Evolutionary conservation across 176 grass and related monocot species (phyloP).

Genomic region (Oryza rufipogon): DNA sequence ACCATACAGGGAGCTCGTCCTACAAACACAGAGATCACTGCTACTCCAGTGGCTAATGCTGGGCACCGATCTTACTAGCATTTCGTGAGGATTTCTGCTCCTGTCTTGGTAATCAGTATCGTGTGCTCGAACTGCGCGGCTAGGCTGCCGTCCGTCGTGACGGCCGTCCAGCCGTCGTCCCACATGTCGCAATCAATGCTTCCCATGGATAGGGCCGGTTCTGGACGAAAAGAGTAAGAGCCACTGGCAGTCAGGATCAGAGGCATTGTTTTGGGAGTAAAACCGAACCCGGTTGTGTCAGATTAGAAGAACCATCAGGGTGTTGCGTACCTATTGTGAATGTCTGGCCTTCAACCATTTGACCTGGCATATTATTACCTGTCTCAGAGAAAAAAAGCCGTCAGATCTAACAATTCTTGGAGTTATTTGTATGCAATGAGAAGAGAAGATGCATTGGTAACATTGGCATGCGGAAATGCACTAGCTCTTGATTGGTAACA

Average conservation of each 20-base stretch:
- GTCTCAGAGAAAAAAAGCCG: slow-evolving; percentile 15
- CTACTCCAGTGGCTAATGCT: not conserved
- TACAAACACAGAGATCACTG: not conserved
- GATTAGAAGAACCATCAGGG: not conserved
- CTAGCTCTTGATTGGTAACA: not conserved
- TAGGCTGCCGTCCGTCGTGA: slow-evolving; percentile 74
- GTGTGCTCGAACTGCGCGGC: slow-evolving; percentile 92
- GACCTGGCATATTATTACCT: slow-evolving; percentile 75
- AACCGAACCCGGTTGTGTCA: not conserved
- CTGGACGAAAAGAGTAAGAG: slow-evolving; percentile 33
- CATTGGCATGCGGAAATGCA: not conserved
- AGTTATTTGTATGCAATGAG: not conserved
- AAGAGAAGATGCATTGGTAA: not conserved
- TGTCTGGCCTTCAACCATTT: slow-evolving; percentile 92
- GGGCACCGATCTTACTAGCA: slow-evolving; percentile 36
- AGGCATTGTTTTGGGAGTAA: not conserved
- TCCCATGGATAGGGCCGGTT: slow-evolving; percentile 78
- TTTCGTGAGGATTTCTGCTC: slow-evolving; percentile 79
- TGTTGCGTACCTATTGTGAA: slow-evolving; percentile 76
- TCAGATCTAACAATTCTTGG: slow-evolving; percentile 2
- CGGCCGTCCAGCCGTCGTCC: slow-evolving; percentile 83
- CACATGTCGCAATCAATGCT: slow-evolving; percentile 70
- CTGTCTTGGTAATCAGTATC: slow-evolving; percentile 70
- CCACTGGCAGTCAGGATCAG: not conserved
- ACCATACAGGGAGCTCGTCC: not conserved